These are phyloP conservation scores for Aspergillus flavus DNA, from an alignment of 2,329 filamentous ascomycete species.

Conservation along the genomic window DNA sequence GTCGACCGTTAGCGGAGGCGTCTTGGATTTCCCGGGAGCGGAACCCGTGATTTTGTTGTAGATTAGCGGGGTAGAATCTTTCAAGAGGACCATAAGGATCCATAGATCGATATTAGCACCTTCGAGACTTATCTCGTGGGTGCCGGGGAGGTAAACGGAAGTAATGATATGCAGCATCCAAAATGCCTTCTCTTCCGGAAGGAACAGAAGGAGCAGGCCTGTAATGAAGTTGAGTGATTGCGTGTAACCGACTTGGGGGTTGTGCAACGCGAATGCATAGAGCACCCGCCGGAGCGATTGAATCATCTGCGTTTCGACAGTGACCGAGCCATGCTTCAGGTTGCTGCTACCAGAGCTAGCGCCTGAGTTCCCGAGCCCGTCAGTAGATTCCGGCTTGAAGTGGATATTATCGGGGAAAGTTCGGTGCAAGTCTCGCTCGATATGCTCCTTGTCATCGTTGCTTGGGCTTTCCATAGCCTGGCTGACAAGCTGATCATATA, in stretches of 20 bases:
- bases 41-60: slow-evolving; percentile 81
- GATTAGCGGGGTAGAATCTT: slow-evolving; percentile 77
- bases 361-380: slow-evolving; percentile 17
- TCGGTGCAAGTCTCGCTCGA: slow-evolving; percentile 89
- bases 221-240: slow-evolving; percentile 95
- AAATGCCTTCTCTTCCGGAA: slow-evolving; percentile 89
- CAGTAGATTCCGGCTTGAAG: slow-evolving; percentile 69
- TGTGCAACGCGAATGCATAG: slow-evolving; percentile 87
- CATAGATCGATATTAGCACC: slow-evolving; percentile 92
- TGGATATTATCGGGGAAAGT: slow-evolving; percentile 93
- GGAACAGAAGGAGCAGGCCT: slow-evolving; percentile 83
- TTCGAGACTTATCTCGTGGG: slow-evolving; percentile 86
- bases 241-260: slow-evolving; percentile 90
- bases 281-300: slow-evolving; percentile 80
- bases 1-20: slow-evolving; percentile 45
- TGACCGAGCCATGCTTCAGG: slow-evolving; percentile 36
- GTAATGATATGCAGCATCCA: slow-evolving; percentile 94
- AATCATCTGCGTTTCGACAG: slow-evolving; percentile 75
- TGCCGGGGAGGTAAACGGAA: slow-evolving; percentile 82
- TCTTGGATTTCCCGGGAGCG: slow-evolving; percentile 39
- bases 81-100: slow-evolving; percentile 84
- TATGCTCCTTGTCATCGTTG: slow-evolving; percentile 80
- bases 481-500: slow-evolving; percentile 73
- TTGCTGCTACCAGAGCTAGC: slow-evolving; percentile 38
- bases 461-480: slow-evolving; percentile 66